phyloP scores from a whole-genome alignment of 2,329 filamentous ascomycete species.

The Rhynchosporium agropyri region DNA sequence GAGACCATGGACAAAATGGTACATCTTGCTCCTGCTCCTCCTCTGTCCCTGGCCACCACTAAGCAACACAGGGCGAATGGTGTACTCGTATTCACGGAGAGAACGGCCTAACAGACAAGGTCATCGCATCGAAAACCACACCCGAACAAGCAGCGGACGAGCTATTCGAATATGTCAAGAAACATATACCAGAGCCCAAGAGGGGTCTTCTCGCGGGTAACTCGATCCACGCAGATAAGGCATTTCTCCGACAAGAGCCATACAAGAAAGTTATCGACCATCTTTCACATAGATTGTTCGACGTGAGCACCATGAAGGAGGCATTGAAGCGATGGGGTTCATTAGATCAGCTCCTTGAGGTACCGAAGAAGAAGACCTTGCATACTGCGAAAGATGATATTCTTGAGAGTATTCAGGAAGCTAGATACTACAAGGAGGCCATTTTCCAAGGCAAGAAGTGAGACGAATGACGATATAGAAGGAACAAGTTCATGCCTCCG shows the following conservation, averaged over 20 bases:
- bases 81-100: constrained; percentile 77
- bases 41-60: constrained; percentile 13
- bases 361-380: constrained; percentile 71
- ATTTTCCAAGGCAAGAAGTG: constrained; percentile 56
- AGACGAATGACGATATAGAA: background rate
- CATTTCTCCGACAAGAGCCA: constrained; percentile 74
- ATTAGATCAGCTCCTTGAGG: constrained; percentile 58
- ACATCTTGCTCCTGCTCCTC: constrained; percentile 3
- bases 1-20: constrained; percentile 73
- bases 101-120: constrained; percentile 79
- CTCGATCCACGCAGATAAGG: constrained; percentile 86
- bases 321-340: constrained; percentile 80
- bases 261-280: constrained; percentile 75
- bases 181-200: constrained; percentile 66
- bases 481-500: background rate
- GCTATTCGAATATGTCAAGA: constrained; percentile 77
- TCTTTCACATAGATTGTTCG: constrained; percentile 87
- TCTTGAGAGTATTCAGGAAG: constrained; percentile 91
- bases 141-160: constrained; percentile 68
- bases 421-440: constrained; percentile 74
- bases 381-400: constrained; percentile 91
- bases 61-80: constrained; percentile 67
- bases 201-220: constrained; percentile 84
- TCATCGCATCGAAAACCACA: constrained; percentile 72
- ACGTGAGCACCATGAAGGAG: constrained; percentile 93